Conservation (phyloP, 345 rosid species). For the Brassica napus region Da-Ae NC_063446.1:1989501-1990000, state of each 20-base stretch:
- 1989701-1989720: conserved; percentile 78
- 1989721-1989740: conserved; percentile 54
- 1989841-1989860: conserved; percentile 56
- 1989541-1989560: neutral
- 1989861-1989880: conserved; percentile 78
- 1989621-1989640: conserved; percentile 69
- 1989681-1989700: conserved; percentile 88
- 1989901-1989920: conserved; percentile 61
- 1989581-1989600: neutral
- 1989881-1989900: conserved; percentile 66
- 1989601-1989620: neutral
- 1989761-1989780: neutral
- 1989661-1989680: conserved; percentile 75
- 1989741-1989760: conserved; percentile 7
- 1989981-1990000: conserved; percentile 59
- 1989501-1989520: neutral
- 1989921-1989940: conserved; percentile 76
- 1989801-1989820: neutral
- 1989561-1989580: neutral
- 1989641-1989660: conserved; percentile 76
- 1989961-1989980: conserved; percentile 74
- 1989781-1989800: neutral
- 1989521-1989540: neutral
- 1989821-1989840: conserved; percentile 41
- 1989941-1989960: conserved; percentile 78